Base-by-base conservation (phyloP, 1,139 yeast genomes). In the Williopsis jadinii region DNA sequence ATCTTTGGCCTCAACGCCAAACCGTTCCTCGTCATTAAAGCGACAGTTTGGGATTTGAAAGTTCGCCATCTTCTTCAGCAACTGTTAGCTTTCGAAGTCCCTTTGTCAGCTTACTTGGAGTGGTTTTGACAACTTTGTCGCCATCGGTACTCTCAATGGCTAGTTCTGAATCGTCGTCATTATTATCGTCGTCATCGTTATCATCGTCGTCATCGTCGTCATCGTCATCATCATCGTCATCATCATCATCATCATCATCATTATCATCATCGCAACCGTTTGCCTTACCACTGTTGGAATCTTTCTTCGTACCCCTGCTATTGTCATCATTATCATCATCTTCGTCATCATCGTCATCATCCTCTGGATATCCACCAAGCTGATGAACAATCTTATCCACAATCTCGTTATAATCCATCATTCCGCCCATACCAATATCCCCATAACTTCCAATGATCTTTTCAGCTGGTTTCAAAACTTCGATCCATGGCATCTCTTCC, bases 381-480 rank as follows among this genome's bases (percentile, higher is more conserved):
- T 86, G 84, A 60, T 81, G 68, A 3, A 86, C 95, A 46, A 86
- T 77, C 56, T 77, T 80, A 56, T 87, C 92, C 28, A 87, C 95
- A 52, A 90, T 83, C 62, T 88, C 96, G 62, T 86, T 85, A 75
- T 84, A 81, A 56, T 84, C 92, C 81, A 83, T 79, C 94, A 84
- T 84, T 42, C 94, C 94, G 33, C 94, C 92, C 90, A 84, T 85
- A 30, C 96, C 97, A 47, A 90, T 88, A 56, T 88, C 97, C 45
- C 97, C 97, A 62, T 86, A 87, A 41, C 66, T 62, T 51, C 64
- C 49, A 61, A 54, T 36, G 9, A 90, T 95, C 60, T 90, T 90
- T 59, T 90, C 97, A 4, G 86, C 88, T 0, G 97, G 97, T 59
- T 82, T 84, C 53, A 90, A 67, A 24, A 88, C 73, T 54, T 86